Conservation (phyloP, 352 stramenopile species). For the Phytophthora nicotianae region DNA sequence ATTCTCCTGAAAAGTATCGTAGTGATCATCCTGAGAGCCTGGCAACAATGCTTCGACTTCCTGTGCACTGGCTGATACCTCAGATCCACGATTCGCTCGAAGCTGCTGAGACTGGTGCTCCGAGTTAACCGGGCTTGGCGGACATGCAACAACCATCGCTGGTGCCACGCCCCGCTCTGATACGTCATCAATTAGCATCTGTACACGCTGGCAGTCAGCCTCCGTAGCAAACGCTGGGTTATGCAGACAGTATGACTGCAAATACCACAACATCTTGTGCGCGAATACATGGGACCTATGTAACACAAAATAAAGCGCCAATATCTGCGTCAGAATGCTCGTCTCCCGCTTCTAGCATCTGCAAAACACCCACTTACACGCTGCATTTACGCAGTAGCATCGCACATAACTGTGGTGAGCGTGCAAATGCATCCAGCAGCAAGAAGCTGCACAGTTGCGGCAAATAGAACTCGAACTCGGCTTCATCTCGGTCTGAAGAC, state of each 20-base stretch:
- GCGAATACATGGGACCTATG: constrained; percentile 82
- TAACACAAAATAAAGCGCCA: background rate
- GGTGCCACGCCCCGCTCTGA: constrained; percentile 55
- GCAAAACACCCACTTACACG: constrained; percentile 41
- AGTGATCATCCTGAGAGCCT: constrained; percentile 62
- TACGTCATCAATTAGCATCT: constrained; percentile 85
- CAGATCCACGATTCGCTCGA: constrained; percentile 22
- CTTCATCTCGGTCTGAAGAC: constrained; percentile 60
- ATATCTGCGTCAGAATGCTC: background rate
- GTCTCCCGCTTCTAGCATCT: background rate
- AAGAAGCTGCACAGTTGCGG: constrained; percentile 87
- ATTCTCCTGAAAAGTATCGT: constrained; percentile 64
- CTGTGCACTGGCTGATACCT: constrained; percentile 36
- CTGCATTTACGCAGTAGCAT: constrained; percentile 84
- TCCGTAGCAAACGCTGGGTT: constrained; percentile 65
- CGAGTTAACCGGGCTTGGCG: constrained; percentile 26
- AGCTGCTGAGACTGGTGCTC: constrained; percentile 29
- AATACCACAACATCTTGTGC: constrained; percentile 86
- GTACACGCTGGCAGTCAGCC: constrained; percentile 59
- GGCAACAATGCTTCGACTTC: constrained; percentile 63
- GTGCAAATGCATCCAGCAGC: constrained; percentile 65
- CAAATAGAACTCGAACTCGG: constrained; percentile 86
- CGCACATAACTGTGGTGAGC: constrained; percentile 65
- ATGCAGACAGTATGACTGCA: constrained; percentile 77
- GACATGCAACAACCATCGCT: constrained; percentile 49